Evolutionary conservation across 352 stramenopile genomes (phyloP), one percentile per base, ranked within the genome.

Genomic region (Plasmopara viticola): DNA sequence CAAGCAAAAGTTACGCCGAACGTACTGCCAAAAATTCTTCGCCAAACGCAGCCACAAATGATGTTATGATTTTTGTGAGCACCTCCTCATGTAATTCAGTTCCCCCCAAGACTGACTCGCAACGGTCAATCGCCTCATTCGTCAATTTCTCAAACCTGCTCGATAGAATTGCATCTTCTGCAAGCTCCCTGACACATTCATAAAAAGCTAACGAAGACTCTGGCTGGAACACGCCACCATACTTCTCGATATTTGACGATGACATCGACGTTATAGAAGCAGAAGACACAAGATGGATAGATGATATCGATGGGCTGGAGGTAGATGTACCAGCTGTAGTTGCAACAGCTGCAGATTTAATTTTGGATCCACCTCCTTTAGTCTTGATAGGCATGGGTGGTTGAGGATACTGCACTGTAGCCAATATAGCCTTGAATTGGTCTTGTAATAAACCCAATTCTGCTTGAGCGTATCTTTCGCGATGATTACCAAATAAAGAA

Each of bases 401-500:
- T 46, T 74, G 59, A 0, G 82, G 82, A 48, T 86, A 89, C 44
- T 67, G 59, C n/a, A 87, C 63, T 40, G 58, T 17, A 0, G 50
- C 40, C 9, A 82, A 51, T 17, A 79, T 68, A 1, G 67, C 53
- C 38, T 68, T 68, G 52, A 79, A 86, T 31, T 73, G 64, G 3
- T 50, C 38, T 45, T 87, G 68, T 6, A 84, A 47, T 14, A 92
- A 49, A 38, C 88, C 78, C 14, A 90, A 54, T 29, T 92, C 82
- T 10, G 73, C 82, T 20, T 65, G 48, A 14, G 87, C 54, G 54
- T 92, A 92, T 29, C 71, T 73, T 31, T 85, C 69, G 0, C 72
- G 78, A 54, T 92, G 82, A 34, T 64, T 82, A 0, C 72, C 82
- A 56, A 92, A 92, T 6, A 92, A 65, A 9, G 79, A 88, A 49